Evolutionary conservation across 2,329 filamentous ascomycete species (phyloP).

Genomic region (Sporothrix curviconia): DNA sequence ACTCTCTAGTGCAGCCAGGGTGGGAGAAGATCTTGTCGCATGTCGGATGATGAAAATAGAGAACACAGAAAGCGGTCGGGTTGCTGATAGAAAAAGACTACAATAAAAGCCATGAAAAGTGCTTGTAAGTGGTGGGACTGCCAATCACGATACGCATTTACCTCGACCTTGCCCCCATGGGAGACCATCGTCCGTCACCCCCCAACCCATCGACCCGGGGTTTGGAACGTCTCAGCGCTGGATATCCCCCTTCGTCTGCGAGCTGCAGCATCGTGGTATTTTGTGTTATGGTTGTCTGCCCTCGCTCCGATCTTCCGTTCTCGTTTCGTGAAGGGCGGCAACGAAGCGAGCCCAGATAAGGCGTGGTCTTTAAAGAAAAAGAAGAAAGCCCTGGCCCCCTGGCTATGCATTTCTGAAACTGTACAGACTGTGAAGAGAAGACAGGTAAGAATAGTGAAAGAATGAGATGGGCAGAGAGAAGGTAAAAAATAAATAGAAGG

Average conservation of each 20-base stretch:
- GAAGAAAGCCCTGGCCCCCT: too few species aligned
- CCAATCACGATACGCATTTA: background rate
- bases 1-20: background rate
- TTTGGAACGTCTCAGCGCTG: constrained; percentile 12
- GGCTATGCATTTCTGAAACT: too few species aligned
- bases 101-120: too few species aligned
- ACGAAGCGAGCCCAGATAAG: background rate
- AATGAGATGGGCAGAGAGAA: too few species aligned
- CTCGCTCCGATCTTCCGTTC: constrained; percentile 5
- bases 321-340: background rate
- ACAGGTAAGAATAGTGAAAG: too few species aligned
- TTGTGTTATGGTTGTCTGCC: background rate
- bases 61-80: background rate
- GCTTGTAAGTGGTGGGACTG: too few species aligned
- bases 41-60: background rate
- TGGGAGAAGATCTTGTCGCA: constrained; percentile 10
- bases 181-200: background rate
- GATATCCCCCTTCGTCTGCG: background rate
- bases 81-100: too few species aligned
- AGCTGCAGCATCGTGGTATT: background rate
- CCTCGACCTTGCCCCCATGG: background rate
- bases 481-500: too few species aligned
- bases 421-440: too few species aligned
- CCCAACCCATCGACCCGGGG: constrained; percentile 6
- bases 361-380: too few species aligned